Percentiles rank a stretch among this genome's conserved stretches.
Evolutionary conservation across 2,329 filamentous ascomycete genomes (phyloP).

Genomic region (Cladosporium cucumerinum): DNA sequence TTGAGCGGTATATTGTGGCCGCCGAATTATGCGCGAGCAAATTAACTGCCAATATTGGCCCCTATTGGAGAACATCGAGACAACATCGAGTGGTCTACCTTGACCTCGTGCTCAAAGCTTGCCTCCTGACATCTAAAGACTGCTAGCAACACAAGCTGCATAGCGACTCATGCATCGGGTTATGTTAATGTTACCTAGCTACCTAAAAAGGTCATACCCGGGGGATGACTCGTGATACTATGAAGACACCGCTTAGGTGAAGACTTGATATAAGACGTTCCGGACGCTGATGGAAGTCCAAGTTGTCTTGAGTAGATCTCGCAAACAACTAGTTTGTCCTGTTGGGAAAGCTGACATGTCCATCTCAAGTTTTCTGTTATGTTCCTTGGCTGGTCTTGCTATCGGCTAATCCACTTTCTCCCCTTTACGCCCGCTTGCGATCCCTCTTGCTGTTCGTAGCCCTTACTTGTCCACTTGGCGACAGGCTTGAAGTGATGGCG

Average conservation of each 20-base stretch:
- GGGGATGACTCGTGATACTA: background rate
- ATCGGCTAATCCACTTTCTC: conserved; percentile 54
- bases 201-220: background rate
- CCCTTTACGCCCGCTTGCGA: conserved; percentile 62
- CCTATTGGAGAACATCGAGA: background rate
- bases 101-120: background rate
- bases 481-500: conserved; percentile 55
- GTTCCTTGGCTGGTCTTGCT: background rate
- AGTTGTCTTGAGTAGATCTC: background rate
- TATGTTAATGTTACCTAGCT: background rate
- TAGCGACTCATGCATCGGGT: background rate
- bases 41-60: background rate
- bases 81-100: background rate
- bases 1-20: background rate
- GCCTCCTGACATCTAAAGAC: background rate
- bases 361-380: background rate
- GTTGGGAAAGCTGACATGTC: background rate
- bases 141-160: background rate
- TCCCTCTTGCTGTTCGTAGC: conserved; percentile 70
- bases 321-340: background rate
- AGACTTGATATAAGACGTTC: background rate
- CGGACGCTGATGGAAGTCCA: background rate
- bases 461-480: conserved; percentile 73
- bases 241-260: background rate
- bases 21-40: background rate